These are phyloP conservation scores for Tagetes erecta DNA, from an alignment of 129 eudicot genomes.

Conservation along the genomic window DNA sequence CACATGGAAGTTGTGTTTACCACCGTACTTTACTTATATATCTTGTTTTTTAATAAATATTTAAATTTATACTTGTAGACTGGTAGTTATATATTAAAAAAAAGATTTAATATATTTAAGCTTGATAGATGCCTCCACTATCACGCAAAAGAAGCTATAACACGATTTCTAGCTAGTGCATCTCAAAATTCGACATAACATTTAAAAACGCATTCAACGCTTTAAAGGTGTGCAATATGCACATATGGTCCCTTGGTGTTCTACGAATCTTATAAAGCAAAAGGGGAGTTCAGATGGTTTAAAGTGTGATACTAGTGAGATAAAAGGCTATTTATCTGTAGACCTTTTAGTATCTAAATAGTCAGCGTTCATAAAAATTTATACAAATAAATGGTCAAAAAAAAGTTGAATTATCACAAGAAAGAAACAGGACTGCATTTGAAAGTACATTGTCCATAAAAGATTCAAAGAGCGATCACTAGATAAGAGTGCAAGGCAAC, in stretches of 20 bases:
- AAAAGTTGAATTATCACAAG: neutral
- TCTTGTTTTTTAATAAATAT: too few species aligned
- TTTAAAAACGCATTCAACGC: neutral
- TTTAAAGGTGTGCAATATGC: neutral
- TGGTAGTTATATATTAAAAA: neutral
- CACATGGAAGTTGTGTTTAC: too few species aligned
- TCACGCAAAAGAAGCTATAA: neutral
- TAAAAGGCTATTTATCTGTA: neutral
- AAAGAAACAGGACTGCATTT: conserved; percentile 19
- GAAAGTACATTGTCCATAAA: neutral
- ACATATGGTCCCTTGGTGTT: neutral
- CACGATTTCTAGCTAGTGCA: neutral
- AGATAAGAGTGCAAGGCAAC: neutral
- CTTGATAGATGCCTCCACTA: neutral
- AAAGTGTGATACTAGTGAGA: neutral
- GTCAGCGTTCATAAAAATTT: neutral
- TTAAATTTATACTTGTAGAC: too few species aligned
- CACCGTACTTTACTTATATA: too few species aligned
- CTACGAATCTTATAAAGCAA: neutral
- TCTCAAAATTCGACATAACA: neutral
- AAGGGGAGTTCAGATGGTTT: neutral
- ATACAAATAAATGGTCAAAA: neutral
- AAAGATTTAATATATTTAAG: neutral
- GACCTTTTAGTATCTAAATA: conserved; percentile 2
- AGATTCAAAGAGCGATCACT: neutral